A percentile compares a stretch with the other conserved stretches of the same genome.
phyloP scores from a whole-genome alignment of 208 protist species.

The Acanthamoeba sp. region DNA sequence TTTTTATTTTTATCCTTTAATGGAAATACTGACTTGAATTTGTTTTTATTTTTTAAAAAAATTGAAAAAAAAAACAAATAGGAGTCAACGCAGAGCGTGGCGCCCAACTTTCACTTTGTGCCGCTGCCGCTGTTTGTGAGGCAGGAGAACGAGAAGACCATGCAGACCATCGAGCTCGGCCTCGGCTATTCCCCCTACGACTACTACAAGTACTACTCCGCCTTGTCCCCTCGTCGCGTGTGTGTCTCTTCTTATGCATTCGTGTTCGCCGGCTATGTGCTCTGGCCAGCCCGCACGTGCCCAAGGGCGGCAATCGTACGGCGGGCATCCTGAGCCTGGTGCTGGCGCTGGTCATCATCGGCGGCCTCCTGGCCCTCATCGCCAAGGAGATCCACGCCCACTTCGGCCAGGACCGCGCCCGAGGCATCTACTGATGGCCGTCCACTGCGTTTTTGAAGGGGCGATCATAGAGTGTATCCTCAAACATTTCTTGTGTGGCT shows the following conservation, averaged over 20 bases:
- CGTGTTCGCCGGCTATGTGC: too few species aligned
- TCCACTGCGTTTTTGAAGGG: too few species aligned
- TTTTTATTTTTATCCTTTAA: neutral
- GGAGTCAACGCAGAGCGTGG: neutral
- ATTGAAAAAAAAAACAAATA: neutral
- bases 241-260: neutral
- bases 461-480: too few species aligned
- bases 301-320: neutral
- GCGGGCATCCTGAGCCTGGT: constrained; percentile 47
- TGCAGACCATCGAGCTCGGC: neutral
- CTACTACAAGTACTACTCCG: constrained; percentile 12
- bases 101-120: neutral
- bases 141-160: neutral
- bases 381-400: constrained; percentile 35
- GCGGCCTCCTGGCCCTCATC: neutral
- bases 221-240: neutral
- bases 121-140: constrained; percentile 18
- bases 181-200: neutral
- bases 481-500: too few species aligned
- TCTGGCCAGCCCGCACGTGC: neutral
- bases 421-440: constrained; percentile 34
- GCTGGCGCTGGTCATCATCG: neutral
- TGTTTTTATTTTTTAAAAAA: neutral
- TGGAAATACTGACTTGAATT: neutral
- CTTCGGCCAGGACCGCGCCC: neutral